Percentiles rank a stretch among this genome's conserved stretches.
phyloP scores from a whole-genome alignment of 2,329 filamentous ascomycete species.

The Fusarium sp. region DNA sequence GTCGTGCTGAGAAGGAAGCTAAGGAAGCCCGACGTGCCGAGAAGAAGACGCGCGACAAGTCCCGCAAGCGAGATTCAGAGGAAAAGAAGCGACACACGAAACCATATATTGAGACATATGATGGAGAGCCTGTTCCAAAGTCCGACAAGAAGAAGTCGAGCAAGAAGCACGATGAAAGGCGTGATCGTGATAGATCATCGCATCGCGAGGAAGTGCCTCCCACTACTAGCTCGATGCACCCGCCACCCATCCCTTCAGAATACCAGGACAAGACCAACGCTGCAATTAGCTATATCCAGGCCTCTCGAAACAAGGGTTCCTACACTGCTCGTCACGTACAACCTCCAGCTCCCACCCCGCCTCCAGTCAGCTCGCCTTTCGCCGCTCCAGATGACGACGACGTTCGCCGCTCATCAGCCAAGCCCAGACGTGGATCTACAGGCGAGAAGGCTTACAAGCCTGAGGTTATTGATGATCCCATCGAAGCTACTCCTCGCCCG shows the following conservation, averaged over 20 bases:
- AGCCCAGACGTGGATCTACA: slow-evolving; percentile 54
- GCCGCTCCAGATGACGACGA: slow-evolving; percentile 52
- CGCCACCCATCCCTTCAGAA: slow-evolving; percentile 46
- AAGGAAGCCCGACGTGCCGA: slow-evolving; percentile 54
- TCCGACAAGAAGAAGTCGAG: slow-evolving; percentile 58
- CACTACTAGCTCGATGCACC: slow-evolving; percentile 36
- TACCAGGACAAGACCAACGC: slow-evolving; percentile 35
- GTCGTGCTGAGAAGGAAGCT: slow-evolving; percentile 48
- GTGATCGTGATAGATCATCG: slow-evolving; percentile 55
- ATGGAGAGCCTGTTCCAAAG: slow-evolving; percentile 47
- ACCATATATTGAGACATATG: slow-evolving; percentile 55
- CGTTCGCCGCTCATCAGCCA: slow-evolving; percentile 53
- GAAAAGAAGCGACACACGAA: slow-evolving; percentile 56
- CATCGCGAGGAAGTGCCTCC: slow-evolving; percentile 52
- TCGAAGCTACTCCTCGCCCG: slow-evolving; percentile 51
- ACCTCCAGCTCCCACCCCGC: slow-evolving; percentile 56
- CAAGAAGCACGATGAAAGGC: slow-evolving; percentile 58
- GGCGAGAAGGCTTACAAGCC: slow-evolving; percentile 53
- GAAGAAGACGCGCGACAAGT: slow-evolving; percentile 58
- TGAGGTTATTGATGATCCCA: slow-evolving; percentile 54
- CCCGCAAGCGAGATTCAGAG: slow-evolving; percentile 55
- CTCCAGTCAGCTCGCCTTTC: slow-evolving; percentile 52
- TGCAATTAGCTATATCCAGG: slow-evolving; percentile 53
- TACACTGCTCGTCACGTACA: slow-evolving; percentile 46
- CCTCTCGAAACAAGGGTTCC: slow-evolving; percentile 50